Evolutionary conservation across 768 basidiomycete species (phyloP).

Genomic region (Lanmaoa pseudosensibilis): DNA sequence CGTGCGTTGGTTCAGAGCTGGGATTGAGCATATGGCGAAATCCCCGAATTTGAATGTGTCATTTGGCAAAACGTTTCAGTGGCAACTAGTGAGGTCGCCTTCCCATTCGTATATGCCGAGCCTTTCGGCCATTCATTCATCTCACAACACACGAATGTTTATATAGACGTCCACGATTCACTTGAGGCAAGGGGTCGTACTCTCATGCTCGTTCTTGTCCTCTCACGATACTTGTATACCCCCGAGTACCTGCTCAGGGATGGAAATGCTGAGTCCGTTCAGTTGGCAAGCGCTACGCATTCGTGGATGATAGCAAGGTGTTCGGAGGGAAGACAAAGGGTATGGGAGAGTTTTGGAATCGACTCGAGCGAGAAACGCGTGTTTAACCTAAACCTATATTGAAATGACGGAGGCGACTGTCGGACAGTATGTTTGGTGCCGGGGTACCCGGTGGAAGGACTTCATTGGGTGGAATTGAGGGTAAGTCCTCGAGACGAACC

Average conservation of each 20-base stretch:
- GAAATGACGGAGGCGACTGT: neutral
- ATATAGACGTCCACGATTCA: neutral
- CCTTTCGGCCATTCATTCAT: neutral
- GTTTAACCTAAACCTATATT: neutral
- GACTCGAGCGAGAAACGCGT: constrained; percentile 24
- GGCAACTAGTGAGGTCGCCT: constrained; percentile 40
- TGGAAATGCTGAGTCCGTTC: constrained; percentile 28
- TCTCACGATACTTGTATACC: neutral
- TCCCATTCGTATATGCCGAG: neutral
- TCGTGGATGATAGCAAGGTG: constrained; percentile 30
- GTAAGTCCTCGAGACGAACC: neutral
- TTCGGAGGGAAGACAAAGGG: constrained; percentile 4
- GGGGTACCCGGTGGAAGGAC: neutral
- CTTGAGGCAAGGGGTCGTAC: neutral
- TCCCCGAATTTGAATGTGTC: constrained; percentile 85
- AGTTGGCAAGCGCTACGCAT: constrained; percentile 41
- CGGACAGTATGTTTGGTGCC: neutral
- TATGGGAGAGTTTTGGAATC: constrained; percentile 28
- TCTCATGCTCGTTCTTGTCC: constrained; percentile 10
- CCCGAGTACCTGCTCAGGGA: neutral
- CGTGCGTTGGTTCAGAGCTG: constrained; percentile 57
- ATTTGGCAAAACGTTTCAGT: constrained; percentile 43
- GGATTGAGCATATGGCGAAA: constrained; percentile 93
- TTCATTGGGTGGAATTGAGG: neutral
- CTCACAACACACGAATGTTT: neutral